phyloP scores from a whole-genome alignment of 495 filamentous ascomycete genomes.

The Xylaria cubensis region DNA sequence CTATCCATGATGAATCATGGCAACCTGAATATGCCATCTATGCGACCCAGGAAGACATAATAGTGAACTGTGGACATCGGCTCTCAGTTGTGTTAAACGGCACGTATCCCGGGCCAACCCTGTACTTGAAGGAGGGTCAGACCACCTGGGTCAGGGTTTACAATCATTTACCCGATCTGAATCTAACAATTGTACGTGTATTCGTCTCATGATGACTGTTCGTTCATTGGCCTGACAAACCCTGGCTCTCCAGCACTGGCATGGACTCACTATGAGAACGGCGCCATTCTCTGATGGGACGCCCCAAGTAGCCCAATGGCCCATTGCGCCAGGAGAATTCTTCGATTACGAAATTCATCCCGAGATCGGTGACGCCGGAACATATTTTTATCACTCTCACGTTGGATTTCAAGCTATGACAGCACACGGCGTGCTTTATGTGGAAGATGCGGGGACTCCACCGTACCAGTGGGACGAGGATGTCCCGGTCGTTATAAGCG shows the following conservation, averaged over 20 bases:
- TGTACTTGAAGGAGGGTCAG: constrained; percentile 55
- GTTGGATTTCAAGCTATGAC: constrained; percentile 62
- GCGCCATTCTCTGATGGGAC: constrained; percentile 65
- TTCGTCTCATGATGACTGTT: not conserved
- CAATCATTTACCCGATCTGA: constrained; percentile 61
- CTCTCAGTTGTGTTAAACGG: constrained; percentile 60
- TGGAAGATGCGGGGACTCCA: constrained; percentile 51
- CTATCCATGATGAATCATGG: constrained; percentile 35
- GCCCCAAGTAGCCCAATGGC: constrained; percentile 62
- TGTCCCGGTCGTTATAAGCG: constrained; percentile 57
- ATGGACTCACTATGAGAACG: constrained; percentile 61
- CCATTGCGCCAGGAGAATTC: constrained; percentile 63
- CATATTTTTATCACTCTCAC: constrained; percentile 69
- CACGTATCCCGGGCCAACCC: constrained; percentile 57
- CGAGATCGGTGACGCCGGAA: constrained; percentile 56
- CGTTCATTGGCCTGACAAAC: constrained; percentile 8
- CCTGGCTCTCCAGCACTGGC: constrained; percentile 58
- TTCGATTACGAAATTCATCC: constrained; percentile 67
- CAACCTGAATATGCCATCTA: constrained; percentile 58
- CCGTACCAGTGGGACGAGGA: constrained; percentile 65
- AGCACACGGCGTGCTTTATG: constrained; percentile 60
- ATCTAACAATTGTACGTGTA: constrained; percentile 60
- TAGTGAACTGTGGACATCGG: constrained; percentile 52
- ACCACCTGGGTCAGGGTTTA: constrained; percentile 65
- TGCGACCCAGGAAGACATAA: constrained; percentile 47